Base-by-base conservation (phyloP, 2,329 filamentous ascomycete species). In the Cercospora nicotianae region DNA sequence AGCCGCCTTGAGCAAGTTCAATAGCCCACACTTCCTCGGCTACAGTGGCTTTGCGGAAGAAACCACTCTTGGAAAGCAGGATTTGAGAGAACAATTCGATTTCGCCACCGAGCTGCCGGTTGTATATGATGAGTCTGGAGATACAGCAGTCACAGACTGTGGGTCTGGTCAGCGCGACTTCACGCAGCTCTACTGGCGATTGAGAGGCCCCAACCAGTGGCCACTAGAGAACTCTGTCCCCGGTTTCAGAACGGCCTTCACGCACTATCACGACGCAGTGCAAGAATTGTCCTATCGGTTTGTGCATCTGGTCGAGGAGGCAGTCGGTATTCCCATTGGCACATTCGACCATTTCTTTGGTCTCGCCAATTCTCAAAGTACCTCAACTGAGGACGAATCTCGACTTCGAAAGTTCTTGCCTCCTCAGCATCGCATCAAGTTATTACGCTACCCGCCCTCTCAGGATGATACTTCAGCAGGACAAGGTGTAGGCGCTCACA, bases 401-500 rank as follows among this genome's bases (percentile, higher is more conserved):
- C 13, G 31, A 9, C 28, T 31, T 16, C 18, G 45, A 60, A 51
- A 58, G 3, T 75, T 74, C 48, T 67, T 79, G 8, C 72, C 74
- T 53, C 76, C 78, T 8, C 87, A 89, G 68, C 86, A 89, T 73
- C 84, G 87, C 3, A 80, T 89, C 45, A 88, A 89, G 72, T 78
- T 89, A 2, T 80, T 88, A 2, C 83, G 82, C 63, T 88, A 89
- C 64, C 85, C 85, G 3, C 78, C 79, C 18, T 70, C 73, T 5
- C 28, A 60, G 64, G 13, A 36, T 0, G 67, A 72, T 9, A 53
- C 65, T 1, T 62, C 45, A 13, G 55, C 23, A 2, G 59, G 72
- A 3, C 86, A 89, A 76, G 87, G 87, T 1, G 86, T 89, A 1
- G 87, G 87, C 0, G 84, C 87, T 0, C 87, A 89, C 77, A 89